Conservation (phyloP, 108 stramenopile species). For the Mayamaea pseudoterrestris region DNA sequence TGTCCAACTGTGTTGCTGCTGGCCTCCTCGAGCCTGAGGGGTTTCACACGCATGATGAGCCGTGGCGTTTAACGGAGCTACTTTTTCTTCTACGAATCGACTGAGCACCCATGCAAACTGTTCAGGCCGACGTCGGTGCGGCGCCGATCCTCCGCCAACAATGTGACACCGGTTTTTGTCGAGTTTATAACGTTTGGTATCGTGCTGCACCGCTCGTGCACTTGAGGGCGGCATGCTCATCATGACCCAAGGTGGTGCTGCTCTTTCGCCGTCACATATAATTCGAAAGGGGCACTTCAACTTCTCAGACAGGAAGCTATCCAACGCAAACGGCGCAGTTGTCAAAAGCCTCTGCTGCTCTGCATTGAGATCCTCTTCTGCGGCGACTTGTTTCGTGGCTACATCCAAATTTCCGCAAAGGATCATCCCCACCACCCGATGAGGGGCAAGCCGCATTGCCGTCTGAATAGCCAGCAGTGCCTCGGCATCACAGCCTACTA, state of each 20-base stretch:
- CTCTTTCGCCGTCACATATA: conserved; percentile 41
- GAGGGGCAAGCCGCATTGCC: conserved; percentile 30
- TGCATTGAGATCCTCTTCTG: neutral
- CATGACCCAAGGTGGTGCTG: conserved; percentile 3
- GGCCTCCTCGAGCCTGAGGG: no score
- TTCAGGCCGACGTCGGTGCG: conserved; percentile 44
- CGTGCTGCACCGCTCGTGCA: neutral
- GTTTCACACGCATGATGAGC: no score
- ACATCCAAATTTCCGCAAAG: conserved; percentile 28
- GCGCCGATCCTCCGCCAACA: conserved; percentile 39
- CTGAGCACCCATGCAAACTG: conserved; percentile 44
- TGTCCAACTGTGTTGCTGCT: no score
- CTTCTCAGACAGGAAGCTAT: conserved; percentile 17
- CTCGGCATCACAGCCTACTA: conserved; percentile 42
- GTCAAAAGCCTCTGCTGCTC: no score
- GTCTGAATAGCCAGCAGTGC: conserved; percentile 33
- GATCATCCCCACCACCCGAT: conserved; percentile 29
- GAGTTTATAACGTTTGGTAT: no score
- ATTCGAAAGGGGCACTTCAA: conserved; percentile 39
- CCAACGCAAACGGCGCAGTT: conserved; percentile 6
- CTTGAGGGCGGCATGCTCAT: neutral
- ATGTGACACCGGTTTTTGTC: conserved; percentile 25
- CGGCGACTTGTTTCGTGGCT: conserved; percentile 8
- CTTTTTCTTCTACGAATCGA: conserved; percentile 46
- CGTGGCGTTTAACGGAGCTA: no score